Conservation (phyloP, 2,329 filamentous ascomycete genomes). For the Escovopsis sp. region DNA sequence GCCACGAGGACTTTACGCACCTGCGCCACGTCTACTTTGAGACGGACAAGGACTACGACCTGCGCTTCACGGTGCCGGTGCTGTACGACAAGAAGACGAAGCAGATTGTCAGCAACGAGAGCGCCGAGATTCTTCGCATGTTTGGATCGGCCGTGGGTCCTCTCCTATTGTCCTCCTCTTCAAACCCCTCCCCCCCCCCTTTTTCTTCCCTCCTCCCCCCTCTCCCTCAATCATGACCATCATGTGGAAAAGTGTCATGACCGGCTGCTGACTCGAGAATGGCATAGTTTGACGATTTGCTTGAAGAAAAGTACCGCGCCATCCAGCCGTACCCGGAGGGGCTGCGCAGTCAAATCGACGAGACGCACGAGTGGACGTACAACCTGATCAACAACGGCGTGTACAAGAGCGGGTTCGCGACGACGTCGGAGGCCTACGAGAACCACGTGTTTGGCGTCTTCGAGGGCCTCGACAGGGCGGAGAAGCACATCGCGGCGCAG, state of each 20-base stretch:
- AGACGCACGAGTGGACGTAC: slow-evolving; percentile 69
- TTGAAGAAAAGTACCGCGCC: slow-evolving; percentile 43
- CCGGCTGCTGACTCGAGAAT: background rate
- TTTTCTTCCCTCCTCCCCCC: too few relatives aligned
- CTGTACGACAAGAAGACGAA: slow-evolving; percentile 66
- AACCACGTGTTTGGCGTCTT: slow-evolving; percentile 58
- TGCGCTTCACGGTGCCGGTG: slow-evolving; percentile 77
- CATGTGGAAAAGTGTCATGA: too few relatives aligned
- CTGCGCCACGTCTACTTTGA: slow-evolving; percentile 70
- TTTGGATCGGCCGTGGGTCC: slow-evolving; percentile 52
- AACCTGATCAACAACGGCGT: slow-evolving; percentile 57
- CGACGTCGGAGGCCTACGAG: slow-evolving; percentile 70
- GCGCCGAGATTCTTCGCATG: slow-evolving; percentile 86
- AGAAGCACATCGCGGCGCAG: slow-evolving; percentile 45
- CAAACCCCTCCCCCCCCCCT: background rate
- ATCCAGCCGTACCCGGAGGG: slow-evolving; percentile 53
- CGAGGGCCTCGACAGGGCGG: slow-evolving; percentile 58
- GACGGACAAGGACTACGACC: slow-evolving; percentile 54
- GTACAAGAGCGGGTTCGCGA: slow-evolving; percentile 71
- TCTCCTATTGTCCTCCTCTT: too few relatives aligned
- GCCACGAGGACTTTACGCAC: slow-evolving; percentile 53
- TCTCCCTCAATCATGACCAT: background rate
- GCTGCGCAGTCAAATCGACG: slow-evolving; percentile 57
- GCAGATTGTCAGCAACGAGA: slow-evolving; percentile 82
- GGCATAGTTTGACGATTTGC: slow-evolving; percentile 51